Evolutionary conservation across 2,329 filamentous ascomycete genomes (phyloP).

Genomic region (Dichotomopilus funicola): DNA sequence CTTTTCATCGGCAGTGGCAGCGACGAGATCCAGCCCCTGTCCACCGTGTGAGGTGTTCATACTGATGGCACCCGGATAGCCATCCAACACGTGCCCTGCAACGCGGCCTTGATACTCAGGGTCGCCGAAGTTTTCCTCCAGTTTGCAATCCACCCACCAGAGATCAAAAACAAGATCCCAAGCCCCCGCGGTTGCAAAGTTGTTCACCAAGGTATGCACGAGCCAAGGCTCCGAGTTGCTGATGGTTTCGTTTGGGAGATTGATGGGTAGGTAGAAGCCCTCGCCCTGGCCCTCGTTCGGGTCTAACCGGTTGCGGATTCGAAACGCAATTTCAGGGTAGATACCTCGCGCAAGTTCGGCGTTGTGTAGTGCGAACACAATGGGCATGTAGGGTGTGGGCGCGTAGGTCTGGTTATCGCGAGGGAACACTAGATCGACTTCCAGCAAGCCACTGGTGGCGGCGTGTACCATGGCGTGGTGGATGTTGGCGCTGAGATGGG

Average conservation of each 20-base stretch:
- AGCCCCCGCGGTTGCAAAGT: background rate
- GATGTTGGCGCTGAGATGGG: slow-evolving; percentile 11
- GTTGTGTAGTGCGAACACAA: slow-evolving; percentile 28
- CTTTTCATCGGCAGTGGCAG: background rate
- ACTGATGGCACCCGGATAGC: background rate
- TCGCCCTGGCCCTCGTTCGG: background rate
- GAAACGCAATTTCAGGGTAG: background rate
- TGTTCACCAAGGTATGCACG: background rate
- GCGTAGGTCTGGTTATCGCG: slow-evolving; percentile 27
- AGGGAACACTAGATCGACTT: slow-evolving; percentile 28
- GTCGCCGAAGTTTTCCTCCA: background rate
- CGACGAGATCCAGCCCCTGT: background rate
- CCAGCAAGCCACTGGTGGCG: slow-evolving; percentile 10
- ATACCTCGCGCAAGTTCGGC: slow-evolving; percentile 16
- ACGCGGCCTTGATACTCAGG: background rate
- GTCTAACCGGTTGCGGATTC: background rate
- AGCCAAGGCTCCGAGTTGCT: background rate
- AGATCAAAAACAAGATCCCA: background rate
- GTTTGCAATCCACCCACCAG: background rate
- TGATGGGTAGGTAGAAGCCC: too few relatives aligned
- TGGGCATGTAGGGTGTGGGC: slow-evolving; percentile 23
- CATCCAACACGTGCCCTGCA: too few relatives aligned
- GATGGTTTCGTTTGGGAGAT: too few relatives aligned
- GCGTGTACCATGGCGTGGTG: background rate
- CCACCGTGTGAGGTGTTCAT: background rate